A percentile compares a stretch with the other conserved stretches of the same genome.
These are phyloP conservation scores for Neurospora sp. DNA, from an alignment of 495 filamentous ascomycete genomes.

Conservation along the genomic window DNA sequence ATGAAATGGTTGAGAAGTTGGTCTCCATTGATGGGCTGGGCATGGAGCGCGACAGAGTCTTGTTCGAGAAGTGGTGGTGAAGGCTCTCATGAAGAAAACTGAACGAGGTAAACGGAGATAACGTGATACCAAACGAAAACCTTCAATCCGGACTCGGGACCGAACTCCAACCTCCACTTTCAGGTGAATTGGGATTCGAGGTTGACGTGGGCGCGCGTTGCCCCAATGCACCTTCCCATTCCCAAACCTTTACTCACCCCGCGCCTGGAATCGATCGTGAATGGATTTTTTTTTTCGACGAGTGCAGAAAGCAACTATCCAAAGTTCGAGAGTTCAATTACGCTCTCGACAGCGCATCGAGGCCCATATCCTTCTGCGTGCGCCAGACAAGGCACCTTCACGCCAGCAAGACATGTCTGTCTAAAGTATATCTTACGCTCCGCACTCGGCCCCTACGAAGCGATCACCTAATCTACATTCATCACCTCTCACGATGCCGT, in stretches of 20 bases:
- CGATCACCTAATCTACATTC: neutral
- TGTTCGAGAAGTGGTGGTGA: conserved; percentile 88
- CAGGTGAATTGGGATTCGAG: neutral
- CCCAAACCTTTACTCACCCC: neutral
- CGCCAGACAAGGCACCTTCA: neutral
- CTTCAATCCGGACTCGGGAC: neutral
- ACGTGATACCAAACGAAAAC: neutral
- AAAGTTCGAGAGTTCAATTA: neutral
- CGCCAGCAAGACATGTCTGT: neutral
- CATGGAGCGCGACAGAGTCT: conserved; percentile 46
- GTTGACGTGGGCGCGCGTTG: neutral
- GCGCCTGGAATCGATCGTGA: neutral
- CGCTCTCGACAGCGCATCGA: neutral
- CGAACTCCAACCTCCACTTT: neutral
- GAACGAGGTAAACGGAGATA: neutral
- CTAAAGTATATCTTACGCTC: neutral
- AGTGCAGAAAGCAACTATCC: neutral
- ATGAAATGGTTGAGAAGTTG: conserved; percentile 53
- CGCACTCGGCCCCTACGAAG: neutral
- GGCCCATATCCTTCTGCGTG: neutral
- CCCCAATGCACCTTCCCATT: neutral
- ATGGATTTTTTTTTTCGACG: neutral
- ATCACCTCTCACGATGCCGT: conserved; percentile 30
- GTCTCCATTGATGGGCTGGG: conserved; percentile 38
- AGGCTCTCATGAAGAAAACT: neutral